phyloP scores from a whole-genome alignment of 441 rosid genomes.

The Gossypium armourianum region DNA sequence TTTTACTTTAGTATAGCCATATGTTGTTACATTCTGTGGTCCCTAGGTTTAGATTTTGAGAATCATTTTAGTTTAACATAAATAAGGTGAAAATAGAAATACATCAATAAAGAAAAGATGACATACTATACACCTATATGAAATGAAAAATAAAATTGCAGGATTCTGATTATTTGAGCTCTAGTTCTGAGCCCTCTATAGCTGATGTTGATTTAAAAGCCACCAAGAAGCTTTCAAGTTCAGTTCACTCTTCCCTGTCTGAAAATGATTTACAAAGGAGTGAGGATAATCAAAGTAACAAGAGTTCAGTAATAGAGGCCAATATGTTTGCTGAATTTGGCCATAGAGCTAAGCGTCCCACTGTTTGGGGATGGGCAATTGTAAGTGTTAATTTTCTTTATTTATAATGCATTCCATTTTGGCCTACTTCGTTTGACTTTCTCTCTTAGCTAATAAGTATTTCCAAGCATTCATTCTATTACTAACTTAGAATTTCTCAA shows the following conservation, averaged over 20 bases:
- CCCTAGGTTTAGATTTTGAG: background rate
- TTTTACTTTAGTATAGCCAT: background rate
- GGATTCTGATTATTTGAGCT: constrained; percentile 32
- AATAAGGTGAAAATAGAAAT: background rate
- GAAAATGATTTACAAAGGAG: constrained; percentile 20
- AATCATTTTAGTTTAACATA: background rate
- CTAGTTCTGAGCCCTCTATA: constrained; percentile 32
- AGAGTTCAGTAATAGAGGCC: constrained; percentile 18
- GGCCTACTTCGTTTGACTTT: constrained; percentile 14
- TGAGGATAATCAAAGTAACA: constrained; percentile 27
- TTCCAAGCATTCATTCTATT: constrained; percentile 2
- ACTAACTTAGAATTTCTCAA: background rate
- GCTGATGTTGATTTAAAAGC: constrained; percentile 21
- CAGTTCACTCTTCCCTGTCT: constrained; percentile 26
- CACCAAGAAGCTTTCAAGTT: constrained; percentile 29
- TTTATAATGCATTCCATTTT: constrained; percentile 12
- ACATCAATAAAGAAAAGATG: background rate
- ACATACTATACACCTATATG: background rate
- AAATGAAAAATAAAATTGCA: constrained; percentile 27
- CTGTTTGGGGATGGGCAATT: constrained; percentile 53
- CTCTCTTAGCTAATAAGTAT: background rate
- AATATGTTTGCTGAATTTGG: constrained; percentile 28
- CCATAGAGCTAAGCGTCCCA: constrained; percentile 20
- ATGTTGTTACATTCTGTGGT: background rate
- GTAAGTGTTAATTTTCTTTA: constrained; percentile 41